Percentiles rank a stretch among this genome's conserved stretches.
Conservation (phyloP, 805 yeast species). For the Nakazawaea pomicola region DNA sequence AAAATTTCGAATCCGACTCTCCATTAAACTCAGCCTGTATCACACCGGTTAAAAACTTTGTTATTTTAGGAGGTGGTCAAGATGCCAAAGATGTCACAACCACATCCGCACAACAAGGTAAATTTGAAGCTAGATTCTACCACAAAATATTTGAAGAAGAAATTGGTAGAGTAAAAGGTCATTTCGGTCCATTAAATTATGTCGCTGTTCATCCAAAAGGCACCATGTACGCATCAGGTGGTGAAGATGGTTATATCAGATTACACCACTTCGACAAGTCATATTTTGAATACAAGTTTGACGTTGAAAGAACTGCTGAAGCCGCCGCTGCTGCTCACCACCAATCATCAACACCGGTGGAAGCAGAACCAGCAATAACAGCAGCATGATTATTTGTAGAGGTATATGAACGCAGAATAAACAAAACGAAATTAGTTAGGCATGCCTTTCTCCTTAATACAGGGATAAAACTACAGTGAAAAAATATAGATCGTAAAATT, state of each 20-base stretch:
- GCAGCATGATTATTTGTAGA: no score
- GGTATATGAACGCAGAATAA: no score
- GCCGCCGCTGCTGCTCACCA: constrained; percentile 23
- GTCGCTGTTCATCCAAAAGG: constrained; percentile 95
- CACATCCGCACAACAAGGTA: constrained; percentile 90
- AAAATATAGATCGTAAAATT: no score
- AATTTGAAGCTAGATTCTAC: constrained; percentile 92
- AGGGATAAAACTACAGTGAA: no score
- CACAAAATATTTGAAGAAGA: constrained; percentile 95
- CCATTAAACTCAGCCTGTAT: constrained; percentile 95
- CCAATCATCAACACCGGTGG: no score
- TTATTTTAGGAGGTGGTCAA: constrained; percentile 98
- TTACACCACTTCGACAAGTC: constrained; percentile 89
- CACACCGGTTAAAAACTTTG: constrained; percentile 88
- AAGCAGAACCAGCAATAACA: no score
- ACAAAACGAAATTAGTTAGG: no score
- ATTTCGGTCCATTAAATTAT: constrained; percentile 96
- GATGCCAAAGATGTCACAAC: constrained; percentile 98
- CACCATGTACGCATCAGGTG: constrained; percentile 90
- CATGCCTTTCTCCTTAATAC: no score
- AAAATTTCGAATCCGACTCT: constrained; percentile 79
- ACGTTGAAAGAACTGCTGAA: constrained; percentile 77
- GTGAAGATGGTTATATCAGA: constrained; percentile 97
- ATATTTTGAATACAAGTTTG: constrained; percentile 89
- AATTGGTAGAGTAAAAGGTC: constrained; percentile 96